phyloP scores from a whole-genome alignment of 768 basidiomycete species.

The Terana coerulea region DNA sequence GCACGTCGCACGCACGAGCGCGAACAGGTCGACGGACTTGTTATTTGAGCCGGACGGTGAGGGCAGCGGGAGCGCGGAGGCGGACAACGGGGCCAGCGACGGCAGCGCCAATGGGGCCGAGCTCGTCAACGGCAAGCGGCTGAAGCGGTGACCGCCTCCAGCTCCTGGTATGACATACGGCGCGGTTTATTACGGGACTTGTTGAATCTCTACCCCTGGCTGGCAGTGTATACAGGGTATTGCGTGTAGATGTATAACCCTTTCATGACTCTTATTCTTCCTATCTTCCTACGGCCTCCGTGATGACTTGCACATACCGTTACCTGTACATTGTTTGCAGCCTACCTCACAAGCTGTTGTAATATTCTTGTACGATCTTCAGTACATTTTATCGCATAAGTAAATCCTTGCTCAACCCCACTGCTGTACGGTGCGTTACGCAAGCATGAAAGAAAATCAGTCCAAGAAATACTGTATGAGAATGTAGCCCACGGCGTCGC shows the following conservation, averaged over 20 bases:
- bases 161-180: too few relatives aligned
- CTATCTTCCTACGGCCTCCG: not conserved
- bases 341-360: conserved; percentile 5
- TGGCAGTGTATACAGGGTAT: too few relatives aligned
- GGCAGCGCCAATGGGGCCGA: conserved; percentile 17
- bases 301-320: not conserved
- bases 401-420: not conserved
- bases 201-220: too few relatives aligned
- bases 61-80: conserved; percentile 19
- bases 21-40: conserved; percentile 11
- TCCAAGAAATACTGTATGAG: not conserved
- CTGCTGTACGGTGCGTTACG: too few relatives aligned
- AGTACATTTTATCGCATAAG: not conserved
- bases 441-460: not conserved
- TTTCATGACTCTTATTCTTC: not conserved
- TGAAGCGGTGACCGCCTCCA: conserved; percentile 24
- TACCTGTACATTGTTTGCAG: conserved; percentile 2
- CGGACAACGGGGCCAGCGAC: conserved; percentile 17
- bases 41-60: conserved; percentile 18
- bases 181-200: too few relatives aligned
- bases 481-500: too few relatives aligned
- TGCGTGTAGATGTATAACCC: not conserved
- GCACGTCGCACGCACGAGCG: conserved; percentile 6
- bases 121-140: conserved; percentile 23
- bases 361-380: conserved; percentile 1